A percentile compares a stretch with the other conserved stretches of the same genome.
phyloP scores from a whole-genome alignment of 495 filamentous ascomycete species.

The Talaromyces thailandensis region DNA sequence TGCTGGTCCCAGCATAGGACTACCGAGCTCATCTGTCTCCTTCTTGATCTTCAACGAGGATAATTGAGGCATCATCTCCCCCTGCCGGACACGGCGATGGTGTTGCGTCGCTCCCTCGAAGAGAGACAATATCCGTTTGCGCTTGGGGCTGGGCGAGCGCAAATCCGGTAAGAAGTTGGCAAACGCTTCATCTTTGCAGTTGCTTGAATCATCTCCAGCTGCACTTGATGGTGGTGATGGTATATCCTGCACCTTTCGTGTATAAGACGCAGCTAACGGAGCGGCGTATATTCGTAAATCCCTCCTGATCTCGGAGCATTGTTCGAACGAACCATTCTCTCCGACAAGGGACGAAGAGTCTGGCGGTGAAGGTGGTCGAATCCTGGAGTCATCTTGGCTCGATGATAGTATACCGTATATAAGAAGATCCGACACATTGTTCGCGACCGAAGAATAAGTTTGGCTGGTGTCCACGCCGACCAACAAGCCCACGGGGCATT shows the following conservation, averaged over 20 bases:
- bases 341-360: conserved; percentile 27
- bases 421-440: conserved; percentile 42
- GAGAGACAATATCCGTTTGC: conserved; percentile 43
- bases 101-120: conserved; percentile 54
- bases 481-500: conserved; percentile 34
- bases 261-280: conserved; percentile 24
- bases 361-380: conserved; percentile 38
- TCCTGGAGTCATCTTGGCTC: conserved; percentile 13
- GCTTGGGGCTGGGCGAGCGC: conserved; percentile 39
- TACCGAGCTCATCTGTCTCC: conserved; percentile 30
- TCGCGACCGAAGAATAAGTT: conserved; percentile 7
- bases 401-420: conserved; percentile 40
- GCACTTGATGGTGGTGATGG: conserved; percentile 22
- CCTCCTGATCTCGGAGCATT: conserved; percentile 4
- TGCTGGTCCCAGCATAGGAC: conserved; percentile 23
- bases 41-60: conserved; percentile 28
- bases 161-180: conserved; percentile 34
- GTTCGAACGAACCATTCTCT: not conserved
- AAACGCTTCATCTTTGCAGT: conserved; percentile 12
- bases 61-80: conserved; percentile 31
- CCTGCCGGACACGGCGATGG: conserved; percentile 42
- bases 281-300: conserved; percentile 34
- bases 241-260: conserved; percentile 26
- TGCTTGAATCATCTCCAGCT: conserved; percentile 4
- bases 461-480: conserved; percentile 15